Evolutionary conservation across 495 filamentous ascomycete species (phyloP).

Genomic region (Xylaria telfairii): DNA sequence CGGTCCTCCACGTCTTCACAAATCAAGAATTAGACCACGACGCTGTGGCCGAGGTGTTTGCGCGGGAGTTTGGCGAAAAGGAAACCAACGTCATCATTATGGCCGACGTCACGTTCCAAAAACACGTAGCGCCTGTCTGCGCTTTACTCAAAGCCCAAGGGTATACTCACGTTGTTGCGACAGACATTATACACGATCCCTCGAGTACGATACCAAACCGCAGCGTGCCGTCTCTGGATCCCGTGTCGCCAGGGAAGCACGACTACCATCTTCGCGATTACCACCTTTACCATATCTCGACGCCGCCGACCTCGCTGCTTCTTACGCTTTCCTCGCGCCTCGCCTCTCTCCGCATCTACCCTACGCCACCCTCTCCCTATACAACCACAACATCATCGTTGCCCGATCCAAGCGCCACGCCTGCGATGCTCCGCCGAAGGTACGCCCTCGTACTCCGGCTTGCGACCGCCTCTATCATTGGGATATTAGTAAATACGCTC

Average conservation of each 20-base stretch:
- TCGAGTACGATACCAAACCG: constrained; percentile 87
- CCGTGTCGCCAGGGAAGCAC: constrained; percentile 7
- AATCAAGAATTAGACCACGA: constrained; percentile 66
- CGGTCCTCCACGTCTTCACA: constrained; percentile 94
- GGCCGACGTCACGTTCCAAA: constrained; percentile 86
- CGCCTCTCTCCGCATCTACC: constrained; percentile 76
- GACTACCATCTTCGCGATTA: constrained; percentile 65
- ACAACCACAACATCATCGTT: constrained; percentile 57
- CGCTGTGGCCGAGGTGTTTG: constrained; percentile 66
- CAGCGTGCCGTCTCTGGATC: constrained; percentile 37
- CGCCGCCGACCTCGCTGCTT: constrained; percentile 82
- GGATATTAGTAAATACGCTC: constrained; percentile 93
- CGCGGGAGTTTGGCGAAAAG: constrained; percentile 67
- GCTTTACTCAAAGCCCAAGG: constrained; percentile 51
- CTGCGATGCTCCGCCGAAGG: constrained; percentile 73
- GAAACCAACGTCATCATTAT: constrained; percentile 75
- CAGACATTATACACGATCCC: constrained; percentile 78
- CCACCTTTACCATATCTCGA: constrained; percentile 87
- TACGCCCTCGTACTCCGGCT: constrained; percentile 87
- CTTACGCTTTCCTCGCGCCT: constrained; percentile 87
- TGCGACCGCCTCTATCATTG: constrained; percentile 80
- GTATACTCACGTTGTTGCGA: constrained; percentile 72
- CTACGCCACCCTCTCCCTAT: constrained; percentile 57
- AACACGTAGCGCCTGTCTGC: constrained; percentile 61
- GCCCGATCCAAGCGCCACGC: constrained; percentile 40